These are phyloP conservation scores for Paragyromitra xinjiangensis DNA, from an alignment of 495 filamentous ascomycete species.

Conservation along the genomic window DNA sequence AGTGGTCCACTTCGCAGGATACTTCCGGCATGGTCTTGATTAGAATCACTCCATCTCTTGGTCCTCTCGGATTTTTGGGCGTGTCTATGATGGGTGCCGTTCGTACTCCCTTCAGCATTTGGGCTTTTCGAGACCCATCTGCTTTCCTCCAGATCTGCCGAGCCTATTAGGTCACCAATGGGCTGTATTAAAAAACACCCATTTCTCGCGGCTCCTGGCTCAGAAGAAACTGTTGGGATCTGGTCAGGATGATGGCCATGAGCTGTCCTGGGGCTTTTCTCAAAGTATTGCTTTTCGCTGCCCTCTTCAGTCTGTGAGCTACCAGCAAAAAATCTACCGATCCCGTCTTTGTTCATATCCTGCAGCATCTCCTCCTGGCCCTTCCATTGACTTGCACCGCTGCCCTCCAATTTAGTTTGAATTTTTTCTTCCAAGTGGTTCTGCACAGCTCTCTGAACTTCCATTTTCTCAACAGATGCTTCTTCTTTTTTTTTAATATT, in stretches of 20 bases:
- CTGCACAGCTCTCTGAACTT: neutral
- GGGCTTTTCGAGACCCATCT: neutral
- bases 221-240: neutral
- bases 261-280: neutral
- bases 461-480: neutral
- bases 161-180: neutral
- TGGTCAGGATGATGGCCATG: neutral
- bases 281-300: constrained; percentile 1
- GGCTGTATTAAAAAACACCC: neutral
- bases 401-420: constrained; percentile 19
- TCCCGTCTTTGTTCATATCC: neutral
- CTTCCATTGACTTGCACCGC: neutral
- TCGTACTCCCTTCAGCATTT: neutral
- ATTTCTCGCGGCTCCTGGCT: neutral
- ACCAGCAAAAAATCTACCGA: neutral
- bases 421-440: neutral
- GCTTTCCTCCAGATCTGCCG: constrained; percentile 1
- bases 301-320: neutral
- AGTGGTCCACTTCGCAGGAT: neutral
- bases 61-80: neutral
- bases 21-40: neutral
- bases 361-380: neutral
- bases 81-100: neutral
- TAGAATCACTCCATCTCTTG: neutral
- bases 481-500: neutral